Conservation (phyloP, 1,284 basidiomycete species). For the Ustilago cynodontis region DNA sequence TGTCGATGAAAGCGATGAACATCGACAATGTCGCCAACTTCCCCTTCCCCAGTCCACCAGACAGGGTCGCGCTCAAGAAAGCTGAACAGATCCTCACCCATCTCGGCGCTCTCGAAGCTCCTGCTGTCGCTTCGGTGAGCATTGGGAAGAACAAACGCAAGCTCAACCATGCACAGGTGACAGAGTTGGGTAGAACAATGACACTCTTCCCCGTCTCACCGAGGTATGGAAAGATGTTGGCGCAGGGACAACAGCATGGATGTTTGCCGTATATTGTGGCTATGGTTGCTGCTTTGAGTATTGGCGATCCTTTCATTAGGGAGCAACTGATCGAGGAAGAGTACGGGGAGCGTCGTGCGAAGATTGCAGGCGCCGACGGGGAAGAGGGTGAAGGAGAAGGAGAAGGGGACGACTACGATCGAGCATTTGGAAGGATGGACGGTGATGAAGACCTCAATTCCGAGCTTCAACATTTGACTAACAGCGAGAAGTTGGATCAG, state of each 20-base stretch:
- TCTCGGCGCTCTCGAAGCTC: constrained; percentile 78
- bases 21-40: constrained; percentile 97
- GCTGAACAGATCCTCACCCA: constrained; percentile 85
- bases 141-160: constrained; percentile 70
- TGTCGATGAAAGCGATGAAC: constrained; percentile 99
- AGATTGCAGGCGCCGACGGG: constrained; percentile 70
- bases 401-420: constrained; percentile 73
- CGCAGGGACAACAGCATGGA: constrained; percentile 88
- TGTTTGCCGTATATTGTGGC: constrained; percentile 92
- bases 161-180: constrained; percentile 74
- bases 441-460: constrained; percentile 72
- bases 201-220: constrained; percentile 92
- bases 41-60: constrained; percentile 96
- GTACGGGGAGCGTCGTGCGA: constrained; percentile 68
- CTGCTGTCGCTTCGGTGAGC: constrained; percentile 72
- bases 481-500: constrained; percentile 75
- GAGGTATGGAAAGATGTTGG: constrained; percentile 93
- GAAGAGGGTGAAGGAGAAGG: constrained; percentile 71
- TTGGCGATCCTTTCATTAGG: constrained; percentile 94
- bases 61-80: constrained; percentile 80
- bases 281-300: constrained; percentile 90
- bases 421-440: constrained; percentile 71
- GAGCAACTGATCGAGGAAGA: constrained; percentile 76
- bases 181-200: constrained; percentile 90
- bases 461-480: constrained; percentile 72